These are phyloP conservation scores for Xylaria sp. DNA, from an alignment of 2,329 filamentous ascomycete genomes.

Conservation along the genomic window DNA sequence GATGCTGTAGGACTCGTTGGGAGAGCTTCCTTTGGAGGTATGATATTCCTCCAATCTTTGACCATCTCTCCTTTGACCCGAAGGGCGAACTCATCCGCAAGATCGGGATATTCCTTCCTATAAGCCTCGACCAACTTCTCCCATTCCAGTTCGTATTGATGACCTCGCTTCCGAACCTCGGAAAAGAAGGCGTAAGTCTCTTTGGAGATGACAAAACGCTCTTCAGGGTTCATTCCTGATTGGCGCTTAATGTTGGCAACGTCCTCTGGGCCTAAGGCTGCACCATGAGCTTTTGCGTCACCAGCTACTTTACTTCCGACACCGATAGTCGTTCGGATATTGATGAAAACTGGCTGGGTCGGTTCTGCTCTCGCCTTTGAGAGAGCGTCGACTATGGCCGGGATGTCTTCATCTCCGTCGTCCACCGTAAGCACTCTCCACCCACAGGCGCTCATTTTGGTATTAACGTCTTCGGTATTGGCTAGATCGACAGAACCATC, in stretches of 20 bases:
- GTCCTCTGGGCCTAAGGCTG: slow-evolving; percentile 50
- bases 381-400: slow-evolving; percentile 59
- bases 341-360: slow-evolving; percentile 65
- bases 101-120: slow-evolving; percentile 41
- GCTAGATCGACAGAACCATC: slow-evolving; percentile 62
- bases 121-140: slow-evolving; percentile 58
- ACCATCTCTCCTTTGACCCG: slow-evolving; percentile 61
- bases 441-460: slow-evolving; percentile 64
- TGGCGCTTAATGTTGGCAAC: slow-evolving; percentile 65
- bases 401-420: slow-evolving; percentile 61
- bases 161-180: slow-evolving; percentile 58
- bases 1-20: slow-evolving; percentile 62
- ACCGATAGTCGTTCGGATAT: slow-evolving; percentile 67
- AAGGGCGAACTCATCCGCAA: slow-evolving; percentile 56
- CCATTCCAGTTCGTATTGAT: slow-evolving; percentile 61
- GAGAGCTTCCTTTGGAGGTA: slow-evolving; percentile 48
- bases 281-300: slow-evolving; percentile 58
- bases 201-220: slow-evolving; percentile 55
- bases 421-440: slow-evolving; percentile 64
- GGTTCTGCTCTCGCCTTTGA: slow-evolving; percentile 41
- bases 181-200: slow-evolving; percentile 64
- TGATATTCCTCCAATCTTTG: slow-evolving; percentile 50
- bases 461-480: slow-evolving; percentile 61
- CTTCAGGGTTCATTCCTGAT: slow-evolving; percentile 60
- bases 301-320: slow-evolving; percentile 59